Evolutionary conservation across 345 rosid species (phyloP).

Genomic region (Pistacia integerrima): DNA sequence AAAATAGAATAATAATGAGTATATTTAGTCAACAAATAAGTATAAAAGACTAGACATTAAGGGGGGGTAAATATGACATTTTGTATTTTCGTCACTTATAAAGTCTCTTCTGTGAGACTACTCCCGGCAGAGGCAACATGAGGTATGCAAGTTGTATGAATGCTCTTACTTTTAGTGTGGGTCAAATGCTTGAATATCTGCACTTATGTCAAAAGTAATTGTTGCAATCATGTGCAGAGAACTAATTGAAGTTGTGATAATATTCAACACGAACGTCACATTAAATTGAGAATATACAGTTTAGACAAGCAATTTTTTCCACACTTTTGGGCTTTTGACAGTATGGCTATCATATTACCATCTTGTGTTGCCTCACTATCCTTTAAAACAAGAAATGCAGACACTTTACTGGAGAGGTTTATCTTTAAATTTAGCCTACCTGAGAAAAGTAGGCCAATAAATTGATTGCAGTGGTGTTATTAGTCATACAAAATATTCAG

Average conservation of each 20-base stretch:
- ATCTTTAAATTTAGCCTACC: background rate
- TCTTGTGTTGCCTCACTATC: background rate
- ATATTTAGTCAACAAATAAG: too few species aligned
- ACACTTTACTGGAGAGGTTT: background rate
- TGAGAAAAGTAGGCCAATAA: background rate
- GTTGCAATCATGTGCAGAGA: background rate
- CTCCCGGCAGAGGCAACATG: constrained; percentile 53
- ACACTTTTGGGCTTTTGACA: background rate
- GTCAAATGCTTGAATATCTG: background rate
- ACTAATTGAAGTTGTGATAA: background rate
- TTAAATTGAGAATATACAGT: background rate
- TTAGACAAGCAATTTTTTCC: background rate
- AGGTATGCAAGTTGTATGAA: constrained; percentile 49
- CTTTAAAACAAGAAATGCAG: background rate
- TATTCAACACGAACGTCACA: background rate
- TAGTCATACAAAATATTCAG: background rate
- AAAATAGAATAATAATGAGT: too few species aligned
- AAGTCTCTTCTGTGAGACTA: constrained; percentile 72
- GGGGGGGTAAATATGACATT: too few species aligned
- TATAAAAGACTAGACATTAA: too few species aligned
- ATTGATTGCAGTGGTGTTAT: background rate
- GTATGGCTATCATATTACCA: background rate
- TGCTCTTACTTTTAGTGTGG: background rate
- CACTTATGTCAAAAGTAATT: background rate
- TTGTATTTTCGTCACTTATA: constrained; percentile 19